A percentile compares a stretch with the other conserved stretches of the same genome.
Conservation (phyloP, 1,284 basidiomycete genomes). For the Naganishia sp. region DNA sequence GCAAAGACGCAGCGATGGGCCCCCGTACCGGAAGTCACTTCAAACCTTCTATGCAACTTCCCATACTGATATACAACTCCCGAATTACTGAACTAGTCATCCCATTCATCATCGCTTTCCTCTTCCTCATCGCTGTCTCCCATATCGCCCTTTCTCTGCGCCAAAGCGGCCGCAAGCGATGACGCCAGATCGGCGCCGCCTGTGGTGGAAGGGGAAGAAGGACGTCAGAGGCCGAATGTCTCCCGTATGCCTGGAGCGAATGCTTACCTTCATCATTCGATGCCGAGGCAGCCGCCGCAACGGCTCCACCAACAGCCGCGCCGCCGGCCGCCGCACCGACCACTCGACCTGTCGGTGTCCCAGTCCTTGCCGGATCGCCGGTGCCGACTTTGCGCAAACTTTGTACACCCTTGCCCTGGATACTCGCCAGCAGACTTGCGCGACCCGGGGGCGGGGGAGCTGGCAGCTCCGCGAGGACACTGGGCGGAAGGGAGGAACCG, state of each 20-base stretch:
- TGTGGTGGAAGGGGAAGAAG: neutral
- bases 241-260: neutral
- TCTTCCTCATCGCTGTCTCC: constrained; percentile 89
- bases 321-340: constrained; percentile 51
- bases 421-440: constrained; percentile 64
- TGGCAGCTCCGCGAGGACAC: constrained; percentile 66
- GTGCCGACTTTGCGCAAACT: constrained; percentile 66
- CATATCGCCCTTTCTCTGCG: constrained; percentile 81
- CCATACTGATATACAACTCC: too few species aligned
- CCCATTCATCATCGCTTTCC: constrained; percentile 85
- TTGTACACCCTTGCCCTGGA: constrained; percentile 70
- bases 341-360: constrained; percentile 13
- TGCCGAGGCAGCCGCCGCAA: constrained; percentile 33
- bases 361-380: constrained; percentile 35
- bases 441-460: constrained; percentile 49
- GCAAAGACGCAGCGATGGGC: too few species aligned
- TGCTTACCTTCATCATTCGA: constrained; percentile 40
- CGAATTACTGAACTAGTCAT: constrained; percentile 41
- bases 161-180: constrained; percentile 67
- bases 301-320: constrained; percentile 48
- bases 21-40: too few species aligned
- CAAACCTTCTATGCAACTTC: neutral
- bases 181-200: constrained; percentile 63
- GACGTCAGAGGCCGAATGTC: neutral
- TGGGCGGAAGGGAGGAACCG: constrained; percentile 73